Evolutionary conservation across 768 basidiomycete species (phyloP).

Genomic region (Erythrobasidium yunnanense): DNA sequence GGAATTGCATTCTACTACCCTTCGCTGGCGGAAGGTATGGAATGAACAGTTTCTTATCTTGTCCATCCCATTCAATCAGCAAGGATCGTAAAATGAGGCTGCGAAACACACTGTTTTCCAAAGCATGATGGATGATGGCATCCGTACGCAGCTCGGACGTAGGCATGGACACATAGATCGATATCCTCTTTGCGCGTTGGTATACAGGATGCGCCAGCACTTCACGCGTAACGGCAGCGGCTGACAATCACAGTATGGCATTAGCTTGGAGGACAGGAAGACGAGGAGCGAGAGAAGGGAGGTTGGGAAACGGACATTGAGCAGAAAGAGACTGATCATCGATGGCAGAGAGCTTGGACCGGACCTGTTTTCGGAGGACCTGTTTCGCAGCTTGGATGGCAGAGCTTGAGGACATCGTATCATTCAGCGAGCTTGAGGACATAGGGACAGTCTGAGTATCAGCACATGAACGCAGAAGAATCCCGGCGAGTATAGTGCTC

Average conservation of each 20-base stretch:
- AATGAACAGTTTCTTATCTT: constrained; percentile 22
- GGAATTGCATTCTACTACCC: constrained; percentile 22
- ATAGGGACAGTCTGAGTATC: too few relatives aligned
- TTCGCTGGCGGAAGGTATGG: constrained; percentile 17
- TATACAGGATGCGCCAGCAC: constrained; percentile 13
- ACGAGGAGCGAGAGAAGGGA: too few relatives aligned
- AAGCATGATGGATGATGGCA: constrained; percentile 17
- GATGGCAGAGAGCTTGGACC: not conserved
- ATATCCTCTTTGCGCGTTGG: constrained; percentile 11
- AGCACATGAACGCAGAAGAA: too few relatives aligned
- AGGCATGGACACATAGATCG: constrained; percentile 27
- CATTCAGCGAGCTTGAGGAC: not conserved
- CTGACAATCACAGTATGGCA: not conserved
- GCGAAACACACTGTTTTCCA: not conserved
- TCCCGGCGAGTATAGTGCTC: too few relatives aligned
- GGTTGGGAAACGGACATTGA: constrained; percentile 4
- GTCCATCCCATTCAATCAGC: not conserved
- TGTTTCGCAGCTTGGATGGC: constrained; percentile 25
- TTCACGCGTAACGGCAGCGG: constrained; percentile 19
- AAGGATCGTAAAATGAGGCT: not conserved
- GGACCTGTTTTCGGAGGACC: constrained; percentile 5
- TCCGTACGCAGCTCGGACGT: constrained; percentile 25
- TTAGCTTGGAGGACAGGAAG: not conserved
- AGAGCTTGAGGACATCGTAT: not conserved
- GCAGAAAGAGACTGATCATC: constrained; percentile 4